phyloP scores from a whole-genome alignment of 2,329 filamentous ascomycete species.

The Trichophyton rubrum region DNA sequence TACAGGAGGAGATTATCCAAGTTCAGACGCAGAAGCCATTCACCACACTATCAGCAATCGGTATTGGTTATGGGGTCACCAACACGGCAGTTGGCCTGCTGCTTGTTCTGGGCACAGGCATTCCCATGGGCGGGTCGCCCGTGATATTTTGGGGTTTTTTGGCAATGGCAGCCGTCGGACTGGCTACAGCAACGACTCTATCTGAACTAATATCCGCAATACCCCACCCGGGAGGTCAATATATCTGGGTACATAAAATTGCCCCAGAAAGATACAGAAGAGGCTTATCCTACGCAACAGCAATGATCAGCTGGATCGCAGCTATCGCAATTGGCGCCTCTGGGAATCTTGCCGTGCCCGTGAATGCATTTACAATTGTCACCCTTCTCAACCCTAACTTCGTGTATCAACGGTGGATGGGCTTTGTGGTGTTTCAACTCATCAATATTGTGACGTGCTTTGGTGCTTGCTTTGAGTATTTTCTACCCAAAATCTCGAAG shows the following conservation, averaged over 20 bases:
- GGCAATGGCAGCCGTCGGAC: neutral
- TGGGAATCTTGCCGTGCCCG: neutral
- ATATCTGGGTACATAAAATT: slow-evolving; percentile 1
- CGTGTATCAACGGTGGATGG: slow-evolving; percentile 3
- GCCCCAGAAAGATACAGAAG: slow-evolving; percentile 1
- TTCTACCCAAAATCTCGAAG: neutral
- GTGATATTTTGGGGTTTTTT: neutral
- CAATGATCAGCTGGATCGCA: slow-evolving; percentile 4
- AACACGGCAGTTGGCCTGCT: neutral
- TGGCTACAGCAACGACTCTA: slow-evolving; percentile 2
- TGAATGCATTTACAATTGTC: neutral
- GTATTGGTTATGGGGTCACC: neutral
- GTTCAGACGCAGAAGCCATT: slow-evolving; percentile 2
- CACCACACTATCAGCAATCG: slow-evolving; percentile 1
- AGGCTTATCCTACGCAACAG: neutral
- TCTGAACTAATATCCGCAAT: slow-evolving; percentile 1
- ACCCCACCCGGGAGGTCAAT: neutral
- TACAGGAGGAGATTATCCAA: neutral
- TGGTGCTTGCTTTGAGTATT: neutral
- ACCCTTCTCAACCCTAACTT: neutral
- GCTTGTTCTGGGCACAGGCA: neutral
- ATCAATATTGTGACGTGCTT: slow-evolving; percentile 2
- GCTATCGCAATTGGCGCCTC: neutral
- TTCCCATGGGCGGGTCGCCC: neutral
- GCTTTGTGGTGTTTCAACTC: neutral